phyloP scores from a whole-genome alignment of 2,329 filamentous ascomycete genomes.

The Fusarium verrucosum region DNA sequence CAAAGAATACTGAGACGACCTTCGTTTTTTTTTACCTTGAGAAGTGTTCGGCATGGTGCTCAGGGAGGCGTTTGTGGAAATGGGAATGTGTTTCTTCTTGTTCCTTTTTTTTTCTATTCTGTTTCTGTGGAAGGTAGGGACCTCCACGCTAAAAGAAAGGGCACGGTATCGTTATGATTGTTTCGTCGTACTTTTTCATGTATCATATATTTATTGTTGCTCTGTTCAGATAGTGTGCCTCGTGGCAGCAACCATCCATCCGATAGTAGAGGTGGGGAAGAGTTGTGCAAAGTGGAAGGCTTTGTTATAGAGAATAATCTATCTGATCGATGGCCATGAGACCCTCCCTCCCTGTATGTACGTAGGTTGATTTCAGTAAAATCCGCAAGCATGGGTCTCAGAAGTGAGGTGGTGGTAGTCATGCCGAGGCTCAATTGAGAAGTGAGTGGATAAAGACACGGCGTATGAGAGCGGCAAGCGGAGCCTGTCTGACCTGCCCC shows the following conservation, averaged over 20 bases:
- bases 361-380: not conserved
- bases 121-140: slow-evolving; percentile 45
- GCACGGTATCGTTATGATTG: slow-evolving; percentile 43
- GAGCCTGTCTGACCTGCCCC: slow-evolving; percentile 9
- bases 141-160: slow-evolving; percentile 47
- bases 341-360: too few species aligned
- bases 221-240: slow-evolving; percentile 41
- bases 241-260: slow-evolving; percentile 27
- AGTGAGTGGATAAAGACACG: not conserved
- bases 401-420: not conserved
- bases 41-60: slow-evolving; percentile 44
- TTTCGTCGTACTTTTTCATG: slow-evolving; percentile 32
- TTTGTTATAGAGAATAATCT: slow-evolving; percentile 39
- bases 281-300: slow-evolving; percentile 29
- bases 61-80: slow-evolving; percentile 44
- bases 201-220: slow-evolving; percentile 43
- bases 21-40: slow-evolving; percentile 33
- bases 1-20: slow-evolving; percentile 41
- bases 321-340: slow-evolving; percentile 9
- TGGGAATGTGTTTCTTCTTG: slow-evolving; percentile 34
- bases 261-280: slow-evolving; percentile 3
- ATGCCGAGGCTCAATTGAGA: slow-evolving; percentile 16
- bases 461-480: slow-evolving; percentile 5
- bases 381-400: not conserved
- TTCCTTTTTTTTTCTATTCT: slow-evolving; percentile 9